Conservation (phyloP, 345 rosid genomes). For the Raphanus raphanistrum region DNA sequence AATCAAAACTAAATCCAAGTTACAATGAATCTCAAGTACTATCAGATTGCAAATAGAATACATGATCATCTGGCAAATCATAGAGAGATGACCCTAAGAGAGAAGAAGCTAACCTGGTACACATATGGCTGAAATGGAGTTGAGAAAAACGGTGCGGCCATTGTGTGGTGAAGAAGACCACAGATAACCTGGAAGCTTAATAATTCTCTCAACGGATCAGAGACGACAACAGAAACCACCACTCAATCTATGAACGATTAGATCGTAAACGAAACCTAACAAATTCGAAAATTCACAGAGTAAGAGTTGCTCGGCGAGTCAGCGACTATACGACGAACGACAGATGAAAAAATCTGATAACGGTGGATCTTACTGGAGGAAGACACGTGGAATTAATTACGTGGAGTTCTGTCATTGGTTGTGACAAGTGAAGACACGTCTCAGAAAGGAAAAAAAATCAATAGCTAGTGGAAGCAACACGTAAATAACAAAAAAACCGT, state of each 20-base stretch:
- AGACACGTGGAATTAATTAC: slow-evolving; percentile 16
- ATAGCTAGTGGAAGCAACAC: background rate
- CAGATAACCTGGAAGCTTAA: slow-evolving; percentile 11
- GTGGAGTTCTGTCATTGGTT: slow-evolving; percentile 17
- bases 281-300: slow-evolving; percentile 5
- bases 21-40: background rate
- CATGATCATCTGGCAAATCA: background rate
- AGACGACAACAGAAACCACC: background rate
- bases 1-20: background rate
- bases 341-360: background rate
- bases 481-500: slow-evolving; percentile 6
- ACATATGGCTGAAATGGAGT: slow-evolving; percentile 99
- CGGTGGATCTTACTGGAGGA: background rate
- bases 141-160: slow-evolving; percentile 98
- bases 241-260: background rate
- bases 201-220: slow-evolving; percentile 20
- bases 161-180: slow-evolving; percentile 32
- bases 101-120: slow-evolving; percentile 63
- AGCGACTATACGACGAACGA: slow-evolving; percentile 6
- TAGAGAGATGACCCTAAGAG: background rate
- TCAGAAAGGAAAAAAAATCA: background rate
- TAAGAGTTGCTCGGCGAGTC: background rate
- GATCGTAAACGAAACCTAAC: background rate
- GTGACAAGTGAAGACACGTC: slow-evolving; percentile 1
- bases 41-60: background rate